Evolutionary conservation across 2,329 filamentous ascomycete species (phyloP), one percentile per base, ranked within the genome.

Genomic region (Aspergillus amoenus): DNA sequence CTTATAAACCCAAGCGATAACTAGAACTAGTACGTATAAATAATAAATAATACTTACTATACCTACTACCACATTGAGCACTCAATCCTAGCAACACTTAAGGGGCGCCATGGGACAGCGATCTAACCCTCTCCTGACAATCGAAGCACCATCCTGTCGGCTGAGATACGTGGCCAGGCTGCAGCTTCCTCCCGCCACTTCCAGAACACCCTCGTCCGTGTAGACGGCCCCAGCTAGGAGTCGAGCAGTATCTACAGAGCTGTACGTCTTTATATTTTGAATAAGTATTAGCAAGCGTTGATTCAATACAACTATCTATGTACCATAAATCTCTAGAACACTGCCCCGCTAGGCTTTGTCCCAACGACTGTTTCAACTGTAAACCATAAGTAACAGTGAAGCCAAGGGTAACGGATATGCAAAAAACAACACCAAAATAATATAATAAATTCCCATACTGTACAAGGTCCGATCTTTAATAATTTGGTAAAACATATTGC

Each of bases 381-480:
- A 45, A 15, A 24, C 41, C 6, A 22, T n/a, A n/a, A 11, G 27
- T 8, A 45, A 30, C 22, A 27, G 43, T 27, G n/a, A 30, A 30
- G 18, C n/a, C 8, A 15, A 9, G 13, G 27, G 22, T 15, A 37
- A n/a, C 18, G 15, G 11, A 43, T 24, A 43, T 13, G 21, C 43
- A 45, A 45, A 40, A 40, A 41, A 30, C 27, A 22, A 50, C 32
- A 41, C 34, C 32, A 41, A 22, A 50, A 40, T 59, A 63, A 70
- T 67, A 62, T 60, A 66, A 70, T 66, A 61, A 44, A 66, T 66
- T 71, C 68, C 69, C 69, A 73, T 75, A 75, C 66, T 73, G 66
- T 73, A 73, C 72, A 74, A 67, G 66, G 68, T 66, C 68, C 68
- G 65, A 66, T 52, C 66, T 64, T 68, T 67, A 66, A 59, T 68